Conservation (phyloP, 768 basidiomycete species). For the Lyophyllum shimeji region DNA sequence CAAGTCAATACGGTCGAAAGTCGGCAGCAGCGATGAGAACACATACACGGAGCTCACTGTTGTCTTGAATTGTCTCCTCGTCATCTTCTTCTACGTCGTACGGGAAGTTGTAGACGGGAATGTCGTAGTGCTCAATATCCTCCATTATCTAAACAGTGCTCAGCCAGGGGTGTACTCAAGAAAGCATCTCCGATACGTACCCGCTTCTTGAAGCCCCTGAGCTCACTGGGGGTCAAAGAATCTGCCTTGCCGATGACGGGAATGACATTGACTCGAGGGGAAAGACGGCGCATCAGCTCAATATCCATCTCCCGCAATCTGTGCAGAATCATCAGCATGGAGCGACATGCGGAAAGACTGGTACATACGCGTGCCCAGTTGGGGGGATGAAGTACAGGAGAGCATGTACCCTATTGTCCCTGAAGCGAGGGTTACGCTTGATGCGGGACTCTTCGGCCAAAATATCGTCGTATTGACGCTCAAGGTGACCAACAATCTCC, state of each 20-base stretch:
- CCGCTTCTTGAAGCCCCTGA: constrained; percentile 94
- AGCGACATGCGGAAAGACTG: neutral
- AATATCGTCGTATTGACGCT: constrained; percentile 99
- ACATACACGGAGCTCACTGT: constrained; percentile 87
- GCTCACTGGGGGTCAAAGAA: constrained; percentile 88
- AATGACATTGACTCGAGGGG: constrained; percentile 98
- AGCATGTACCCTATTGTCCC: constrained; percentile 96
- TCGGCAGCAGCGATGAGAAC: neutral
- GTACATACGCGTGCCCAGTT: constrained; percentile 90
- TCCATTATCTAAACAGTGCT: constrained; percentile 84
- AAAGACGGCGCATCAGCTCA: constrained; percentile 96
- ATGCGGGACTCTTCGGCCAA: constrained; percentile 98
- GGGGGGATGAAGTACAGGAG: constrained; percentile 98
- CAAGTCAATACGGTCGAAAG: neutral
- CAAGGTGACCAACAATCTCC: constrained; percentile 95
- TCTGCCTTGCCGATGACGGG: constrained; percentile 98
- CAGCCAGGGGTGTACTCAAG: neutral
- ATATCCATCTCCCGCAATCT: constrained; percentile 98
- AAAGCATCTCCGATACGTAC: constrained; percentile 35
- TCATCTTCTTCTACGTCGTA: constrained; percentile 99
- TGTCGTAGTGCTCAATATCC: constrained; percentile 97
- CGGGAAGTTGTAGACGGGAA: constrained; percentile 99
- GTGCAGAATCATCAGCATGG: constrained; percentile 1
- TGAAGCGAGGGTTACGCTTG: constrained; percentile 99
- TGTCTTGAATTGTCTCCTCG: constrained; percentile 97